Base-by-base conservation (phyloP, 768 basidiomycete species). In the Russula compacta region DNA sequence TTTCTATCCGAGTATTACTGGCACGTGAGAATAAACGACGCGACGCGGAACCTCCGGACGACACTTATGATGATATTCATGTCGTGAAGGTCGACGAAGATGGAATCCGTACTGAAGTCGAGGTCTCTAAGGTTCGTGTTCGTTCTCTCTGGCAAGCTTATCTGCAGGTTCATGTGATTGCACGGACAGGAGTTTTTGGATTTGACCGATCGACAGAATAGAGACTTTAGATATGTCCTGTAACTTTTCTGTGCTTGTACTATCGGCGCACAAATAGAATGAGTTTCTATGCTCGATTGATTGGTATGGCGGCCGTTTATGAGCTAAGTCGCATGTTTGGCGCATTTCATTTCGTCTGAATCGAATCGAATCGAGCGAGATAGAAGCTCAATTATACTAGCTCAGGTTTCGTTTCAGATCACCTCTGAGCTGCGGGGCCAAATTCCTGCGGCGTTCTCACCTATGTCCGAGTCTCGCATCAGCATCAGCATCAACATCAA, bases 171-270 rank as follows among this genome's bases (percentile, higher is more conserved):
- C 24, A 44, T 29, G 43, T 61, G 63, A 54, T 59, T 56, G 10
- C 33, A 52, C 42, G 15, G 57, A 42, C 55, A 88, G 84, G 85
- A 82, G 77, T 85, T 81, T 69, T 70, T 87, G 73, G 87, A 89
- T 68, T 72, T 89, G 66, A 89, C 87, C 1, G 87, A 89, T 68
- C 75, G 72, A 35, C 83, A 88, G 69, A 89, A 89, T 66, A 77
- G 81, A 10, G 84, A 87, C 56, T 88, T 85, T 72, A 76, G 87
- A 73, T 89, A 88, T 67, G 84, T 87, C 32, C 71, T 87, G 59
- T 87, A 71, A 65, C 32, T 24, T 15, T 10, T 24, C 7, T 19
- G 7, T 8, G 17, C 10, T 38, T 38, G 21, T 38, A 8, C 35
- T 3, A 50, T n/a, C 9, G 17, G 43, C 4, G 8, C 1, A 10